Evolutionary conservation across 2,329 filamentous ascomycete species (phyloP).

Genomic region (Madurella mycetomatis): DNA sequence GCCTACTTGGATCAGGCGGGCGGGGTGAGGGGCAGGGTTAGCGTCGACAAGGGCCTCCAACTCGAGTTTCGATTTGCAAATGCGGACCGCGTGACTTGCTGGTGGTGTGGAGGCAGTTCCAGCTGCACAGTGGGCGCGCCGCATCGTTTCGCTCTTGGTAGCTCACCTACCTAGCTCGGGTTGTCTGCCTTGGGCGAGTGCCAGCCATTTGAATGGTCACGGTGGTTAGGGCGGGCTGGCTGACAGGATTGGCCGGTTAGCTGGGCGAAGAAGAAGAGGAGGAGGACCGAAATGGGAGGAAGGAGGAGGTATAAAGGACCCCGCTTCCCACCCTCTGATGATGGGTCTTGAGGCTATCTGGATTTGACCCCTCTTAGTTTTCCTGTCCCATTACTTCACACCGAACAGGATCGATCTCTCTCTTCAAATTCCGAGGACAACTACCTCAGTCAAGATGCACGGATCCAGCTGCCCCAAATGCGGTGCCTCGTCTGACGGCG

Average conservation of each 20-base stretch:
- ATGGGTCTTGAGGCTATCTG: neutral
- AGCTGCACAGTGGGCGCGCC: no score
- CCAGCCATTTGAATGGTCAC: no score
- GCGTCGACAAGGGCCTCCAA: neutral
- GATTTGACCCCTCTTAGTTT: neutral
- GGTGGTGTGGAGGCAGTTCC: neutral
- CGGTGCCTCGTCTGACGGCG: conserved; percentile 41
- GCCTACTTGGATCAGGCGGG: neutral
- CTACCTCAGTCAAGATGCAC: conserved; percentile 34
- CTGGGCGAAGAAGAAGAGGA: neutral
- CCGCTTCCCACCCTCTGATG: conserved; percentile 8
- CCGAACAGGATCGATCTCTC: conserved; percentile 1
- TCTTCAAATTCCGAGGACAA: neutral
- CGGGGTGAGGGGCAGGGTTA: neutral
- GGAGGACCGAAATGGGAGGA: neutral
- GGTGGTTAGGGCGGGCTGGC: no score
- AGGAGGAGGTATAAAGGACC: conserved; percentile 14
- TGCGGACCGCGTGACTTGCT: conserved; percentile 10
- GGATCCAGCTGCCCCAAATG: conserved; percentile 53
- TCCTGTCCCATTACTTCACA: neutral
- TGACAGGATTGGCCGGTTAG: no score
- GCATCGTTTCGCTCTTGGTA: no score
- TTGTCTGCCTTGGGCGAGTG: no score
- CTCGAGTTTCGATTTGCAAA: conserved; percentile 9
- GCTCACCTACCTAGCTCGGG: no score